phyloP scores from a whole-genome alignment of 208 protist species.

The Wallacemonas collosoma region DNA sequence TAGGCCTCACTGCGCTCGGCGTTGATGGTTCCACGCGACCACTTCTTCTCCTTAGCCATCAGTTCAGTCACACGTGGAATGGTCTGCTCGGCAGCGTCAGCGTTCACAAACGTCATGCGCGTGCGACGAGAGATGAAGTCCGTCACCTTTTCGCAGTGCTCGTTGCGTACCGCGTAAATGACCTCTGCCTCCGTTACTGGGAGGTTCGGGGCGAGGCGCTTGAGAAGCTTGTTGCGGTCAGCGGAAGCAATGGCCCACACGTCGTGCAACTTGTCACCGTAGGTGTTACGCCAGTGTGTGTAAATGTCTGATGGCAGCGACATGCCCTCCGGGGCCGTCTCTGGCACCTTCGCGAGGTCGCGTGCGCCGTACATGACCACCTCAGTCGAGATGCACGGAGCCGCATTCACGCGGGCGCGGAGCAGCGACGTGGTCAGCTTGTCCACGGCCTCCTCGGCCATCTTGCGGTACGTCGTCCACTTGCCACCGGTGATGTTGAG shows the following conservation, averaged over 20 bases:
- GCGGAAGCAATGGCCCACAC: conserved; percentile 42
- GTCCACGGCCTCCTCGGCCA: conserved; percentile 92
- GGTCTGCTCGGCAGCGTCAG: conserved; percentile 51
- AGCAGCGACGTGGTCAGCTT: conserved; percentile 50
- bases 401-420: conserved; percentile 28
- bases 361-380: conserved; percentile 84
- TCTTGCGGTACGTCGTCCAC: conserved; percentile 97
- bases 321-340: conserved; percentile 29
- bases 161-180: conserved; percentile 63
- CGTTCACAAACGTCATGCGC: conserved; percentile 90
- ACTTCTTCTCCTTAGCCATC: conserved; percentile 84
- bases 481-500: conserved; percentile 94
- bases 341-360: conserved; percentile 40
- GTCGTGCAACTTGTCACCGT: conserved; percentile 61
- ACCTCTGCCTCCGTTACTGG: conserved; percentile 92
- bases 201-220: conserved; percentile 46
- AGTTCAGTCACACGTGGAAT: conserved; percentile 86
- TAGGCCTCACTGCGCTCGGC: conserved; percentile 61
- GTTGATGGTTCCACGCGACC: conserved; percentile 50
- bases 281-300: conserved; percentile 62
- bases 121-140: conserved; percentile 94
- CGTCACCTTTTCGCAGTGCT: conserved; percentile 89
- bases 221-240: conserved; percentile 34
- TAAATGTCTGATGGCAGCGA: conserved; percentile 60
- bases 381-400: conserved; percentile 74